Conservation (phyloP, 495 filamentous ascomycete species). For the Lasiosphaeria ovina region DNA sequence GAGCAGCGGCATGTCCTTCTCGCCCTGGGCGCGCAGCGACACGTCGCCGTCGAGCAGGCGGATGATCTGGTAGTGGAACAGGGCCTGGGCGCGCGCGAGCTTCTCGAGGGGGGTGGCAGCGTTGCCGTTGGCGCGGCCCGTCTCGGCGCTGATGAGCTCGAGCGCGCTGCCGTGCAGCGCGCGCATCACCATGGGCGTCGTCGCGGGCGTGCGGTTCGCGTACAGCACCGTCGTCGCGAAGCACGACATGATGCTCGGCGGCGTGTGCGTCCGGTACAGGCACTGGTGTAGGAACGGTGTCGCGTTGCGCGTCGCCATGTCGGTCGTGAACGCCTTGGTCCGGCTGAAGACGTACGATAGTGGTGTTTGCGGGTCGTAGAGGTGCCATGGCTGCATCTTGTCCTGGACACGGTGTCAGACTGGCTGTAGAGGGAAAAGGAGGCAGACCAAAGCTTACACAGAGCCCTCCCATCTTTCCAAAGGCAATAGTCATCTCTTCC, state of each 20-base stretch:
- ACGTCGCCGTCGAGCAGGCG: slow-evolving; percentile 41
- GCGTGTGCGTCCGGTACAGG: slow-evolving; percentile 32
- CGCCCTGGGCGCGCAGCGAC: slow-evolving; percentile 30
- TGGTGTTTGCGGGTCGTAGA: slow-evolving; percentile 32
- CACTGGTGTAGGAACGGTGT: slow-evolving; percentile 36
- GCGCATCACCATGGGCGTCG: slow-evolving; percentile 29
- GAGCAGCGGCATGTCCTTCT: slow-evolving; percentile 33
- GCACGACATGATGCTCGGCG: slow-evolving; percentile 30
- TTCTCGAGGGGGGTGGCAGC: slow-evolving; percentile 26
- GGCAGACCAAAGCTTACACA: slow-evolving; percentile 22
- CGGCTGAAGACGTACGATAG: slow-evolving; percentile 26
- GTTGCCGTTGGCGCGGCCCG: background rate
- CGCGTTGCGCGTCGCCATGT: slow-evolving; percentile 26
- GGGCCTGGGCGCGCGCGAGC: slow-evolving; percentile 35
- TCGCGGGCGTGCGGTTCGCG: slow-evolving; percentile 29
- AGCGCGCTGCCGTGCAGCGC: slow-evolving; percentile 25
- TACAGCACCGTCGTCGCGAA: slow-evolving; percentile 35
- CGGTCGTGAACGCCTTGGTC: slow-evolving; percentile 25
- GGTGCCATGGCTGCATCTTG: slow-evolving; percentile 32
- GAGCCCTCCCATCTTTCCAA: slow-evolving; percentile 22
- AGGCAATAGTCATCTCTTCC: slow-evolving; percentile 13
- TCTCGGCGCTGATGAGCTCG: slow-evolving; percentile 20
- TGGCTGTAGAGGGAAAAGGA: background rate
- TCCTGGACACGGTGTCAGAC: slow-evolving; percentile 19
- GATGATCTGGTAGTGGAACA: slow-evolving; percentile 37